A percentile compares a stretch with the other conserved stretches of the same genome.
phyloP scores from a whole-genome alignment of 257 asterid species.

The Prunella vulgaris region DNA sequence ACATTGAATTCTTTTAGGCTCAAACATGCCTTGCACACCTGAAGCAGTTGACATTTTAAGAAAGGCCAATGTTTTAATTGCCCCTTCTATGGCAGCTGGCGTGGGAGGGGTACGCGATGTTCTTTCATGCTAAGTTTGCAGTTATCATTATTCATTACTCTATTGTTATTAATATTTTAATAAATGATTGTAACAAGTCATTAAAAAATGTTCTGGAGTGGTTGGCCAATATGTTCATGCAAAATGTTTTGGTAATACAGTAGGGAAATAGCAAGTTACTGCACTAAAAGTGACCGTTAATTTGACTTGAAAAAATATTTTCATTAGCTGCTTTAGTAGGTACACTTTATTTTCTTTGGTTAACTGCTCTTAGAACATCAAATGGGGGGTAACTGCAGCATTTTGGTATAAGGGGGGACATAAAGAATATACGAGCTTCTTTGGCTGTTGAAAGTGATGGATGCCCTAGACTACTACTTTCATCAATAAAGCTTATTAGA shows the following conservation, averaged over 20 bases:
- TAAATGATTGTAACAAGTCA: not conserved
- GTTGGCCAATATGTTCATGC: not conserved
- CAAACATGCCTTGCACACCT: conserved; percentile 94
- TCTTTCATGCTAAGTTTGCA: conserved; percentile 6
- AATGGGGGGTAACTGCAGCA: no score
- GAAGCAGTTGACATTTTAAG: conserved; percentile 89
- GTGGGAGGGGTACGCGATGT: conserved; percentile 83
- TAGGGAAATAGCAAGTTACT: not conserved
- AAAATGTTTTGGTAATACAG: not conserved
- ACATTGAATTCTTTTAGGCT: conserved; percentile 42
- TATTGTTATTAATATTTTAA: not conserved
- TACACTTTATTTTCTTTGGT: not conserved
- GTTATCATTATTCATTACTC: not conserved
- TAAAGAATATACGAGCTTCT: not conserved
- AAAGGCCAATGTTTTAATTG: conserved; percentile 78
- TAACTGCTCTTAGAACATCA: not conserved
- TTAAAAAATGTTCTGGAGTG: not conserved
- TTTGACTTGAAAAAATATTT: not conserved
- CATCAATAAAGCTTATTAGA: not conserved
- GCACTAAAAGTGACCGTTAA: not conserved
- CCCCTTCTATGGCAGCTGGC: conserved; percentile 97
- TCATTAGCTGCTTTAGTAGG: not conserved
- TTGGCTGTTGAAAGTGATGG: not conserved
- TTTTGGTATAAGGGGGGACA: not conserved
- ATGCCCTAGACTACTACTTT: not conserved